Conservation (phyloP, 805 yeast genomes). For the Ogataea methanolica region DNA sequence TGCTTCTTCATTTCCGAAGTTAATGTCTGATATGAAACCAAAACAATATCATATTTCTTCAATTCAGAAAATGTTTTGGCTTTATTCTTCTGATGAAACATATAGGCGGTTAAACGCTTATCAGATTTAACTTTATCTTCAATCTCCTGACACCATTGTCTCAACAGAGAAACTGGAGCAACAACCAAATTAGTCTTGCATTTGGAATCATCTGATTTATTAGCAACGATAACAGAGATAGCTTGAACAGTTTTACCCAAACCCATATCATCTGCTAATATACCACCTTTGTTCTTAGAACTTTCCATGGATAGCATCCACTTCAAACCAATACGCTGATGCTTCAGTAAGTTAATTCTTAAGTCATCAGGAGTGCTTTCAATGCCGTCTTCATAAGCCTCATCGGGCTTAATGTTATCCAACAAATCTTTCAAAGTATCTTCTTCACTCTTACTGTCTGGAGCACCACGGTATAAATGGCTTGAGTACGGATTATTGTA, state of each 20-base stretch:
- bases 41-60: conserved; percentile 60
- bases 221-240: conserved; percentile 51
- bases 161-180: conserved; percentile 85
- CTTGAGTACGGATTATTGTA: background rate
- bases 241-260: conserved; percentile 74
- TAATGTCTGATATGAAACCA: conserved; percentile 77
- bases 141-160: conserved; percentile 84
- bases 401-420: conserved; percentile 49
- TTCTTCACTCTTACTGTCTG: conserved; percentile 11
- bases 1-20: conserved; percentile 75
- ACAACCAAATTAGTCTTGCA: conserved; percentile 64
- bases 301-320: conserved; percentile 77
- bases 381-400: conserved; percentile 41
- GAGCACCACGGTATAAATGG: no score
- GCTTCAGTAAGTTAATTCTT: conserved; percentile 39
- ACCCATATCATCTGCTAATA: conserved; percentile 82
- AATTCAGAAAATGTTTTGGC: conserved; percentile 42
- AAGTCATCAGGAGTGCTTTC: conserved; percentile 68
- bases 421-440: conserved; percentile 34
- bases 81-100: conserved; percentile 53
- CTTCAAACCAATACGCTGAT: conserved; percentile 78
- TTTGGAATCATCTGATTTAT: conserved; percentile 28
- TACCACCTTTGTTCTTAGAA: conserved; percentile 57
- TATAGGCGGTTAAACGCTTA: conserved; percentile 41
- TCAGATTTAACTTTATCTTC: conserved; percentile 52